A percentile compares a stretch with the other conserved stretches of the same genome.
phyloP scores from a whole-genome alignment of 257 asterid species.

The Solanum chiquidenum region DNA sequence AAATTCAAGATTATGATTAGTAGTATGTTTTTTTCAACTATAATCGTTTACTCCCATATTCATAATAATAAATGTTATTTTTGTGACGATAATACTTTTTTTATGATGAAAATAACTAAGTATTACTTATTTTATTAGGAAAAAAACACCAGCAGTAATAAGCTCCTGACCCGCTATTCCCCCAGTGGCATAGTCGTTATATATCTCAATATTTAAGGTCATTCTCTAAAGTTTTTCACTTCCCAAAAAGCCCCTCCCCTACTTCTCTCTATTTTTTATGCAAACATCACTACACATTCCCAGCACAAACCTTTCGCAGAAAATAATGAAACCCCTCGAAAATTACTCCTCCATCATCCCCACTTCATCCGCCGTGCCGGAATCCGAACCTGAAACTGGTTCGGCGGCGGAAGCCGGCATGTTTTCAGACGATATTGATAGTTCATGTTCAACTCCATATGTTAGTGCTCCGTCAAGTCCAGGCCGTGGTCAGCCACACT shows the following conservation, averaged over 20 bases:
- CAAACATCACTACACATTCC: background rate
- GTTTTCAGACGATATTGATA: conserved; percentile 43
- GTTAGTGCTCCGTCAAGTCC: conserved; percentile 95
- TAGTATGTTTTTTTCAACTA: background rate
- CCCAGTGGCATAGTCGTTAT: conserved; percentile 26
- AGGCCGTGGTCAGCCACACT: conserved; percentile 32
- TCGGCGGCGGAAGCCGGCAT: conserved; percentile 3
- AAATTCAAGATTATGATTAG: no score
- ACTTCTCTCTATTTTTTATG: conserved; percentile 5
- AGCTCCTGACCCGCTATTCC: background rate
- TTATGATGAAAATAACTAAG: background rate
- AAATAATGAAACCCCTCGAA: conserved; percentile 34
- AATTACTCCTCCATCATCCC: conserved; percentile 17
- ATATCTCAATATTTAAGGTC: conserved; percentile 6
- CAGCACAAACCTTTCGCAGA: conserved; percentile 4
- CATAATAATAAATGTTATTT: background rate
- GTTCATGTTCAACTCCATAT: conserved; percentile 85
- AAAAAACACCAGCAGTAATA: background rate
- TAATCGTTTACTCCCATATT: background rate
- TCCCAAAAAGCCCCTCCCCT: background rate
- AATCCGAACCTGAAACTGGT: background rate
- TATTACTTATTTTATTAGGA: background rate
- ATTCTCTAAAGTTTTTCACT: background rate
- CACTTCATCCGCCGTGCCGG: conserved; percentile 7
- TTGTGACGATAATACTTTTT: background rate